phyloP scores from a whole-genome alignment of 345 rosid genomes.

The Garcia nutans region DNA sequence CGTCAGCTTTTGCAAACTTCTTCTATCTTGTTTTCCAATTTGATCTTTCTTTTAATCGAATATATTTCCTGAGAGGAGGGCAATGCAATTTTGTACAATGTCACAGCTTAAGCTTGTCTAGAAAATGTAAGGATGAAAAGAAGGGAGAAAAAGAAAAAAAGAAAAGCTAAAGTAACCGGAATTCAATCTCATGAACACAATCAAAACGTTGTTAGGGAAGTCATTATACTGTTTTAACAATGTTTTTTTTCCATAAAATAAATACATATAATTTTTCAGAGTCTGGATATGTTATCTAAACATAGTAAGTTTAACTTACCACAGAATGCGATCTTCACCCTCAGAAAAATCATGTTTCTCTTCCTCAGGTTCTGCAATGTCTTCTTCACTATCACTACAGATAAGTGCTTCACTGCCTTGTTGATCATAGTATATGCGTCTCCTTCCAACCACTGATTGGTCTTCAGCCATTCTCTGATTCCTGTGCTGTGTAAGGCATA shows the following conservation, averaged over 20 bases:
- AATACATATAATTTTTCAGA: not conserved
- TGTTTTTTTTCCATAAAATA: not conserved
- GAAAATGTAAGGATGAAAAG: not conserved
- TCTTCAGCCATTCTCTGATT: constrained; percentile 99
- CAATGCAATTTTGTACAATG: not conserved
- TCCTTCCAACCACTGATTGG: constrained; percentile 97
- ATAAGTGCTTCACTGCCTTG: constrained; percentile 93
- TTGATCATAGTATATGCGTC: constrained; percentile 93
- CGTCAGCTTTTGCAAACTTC: not conserved
- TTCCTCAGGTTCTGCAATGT: constrained; percentile 67
- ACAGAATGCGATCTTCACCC: constrained; percentile 76
- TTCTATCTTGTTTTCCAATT: not conserved
- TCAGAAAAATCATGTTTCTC: constrained; percentile 80
- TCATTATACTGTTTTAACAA: not conserved
- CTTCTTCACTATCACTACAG: constrained; percentile 97
- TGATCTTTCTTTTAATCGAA: not conserved
- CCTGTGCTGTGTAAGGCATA: constrained; percentile 56
- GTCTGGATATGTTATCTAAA: constrained; percentile 12
- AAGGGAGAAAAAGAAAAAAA: not conserved
- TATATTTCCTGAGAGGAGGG: not conserved
- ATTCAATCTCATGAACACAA: not conserved
- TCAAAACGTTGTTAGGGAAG: not conserved
- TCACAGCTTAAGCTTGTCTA: not conserved
- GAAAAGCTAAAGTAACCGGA: not conserved
- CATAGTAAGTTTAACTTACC: constrained; percentile 42